phyloP scores from a whole-genome alignment of 352 stramenopile species.

The Sclerospora graminicola region DNA sequence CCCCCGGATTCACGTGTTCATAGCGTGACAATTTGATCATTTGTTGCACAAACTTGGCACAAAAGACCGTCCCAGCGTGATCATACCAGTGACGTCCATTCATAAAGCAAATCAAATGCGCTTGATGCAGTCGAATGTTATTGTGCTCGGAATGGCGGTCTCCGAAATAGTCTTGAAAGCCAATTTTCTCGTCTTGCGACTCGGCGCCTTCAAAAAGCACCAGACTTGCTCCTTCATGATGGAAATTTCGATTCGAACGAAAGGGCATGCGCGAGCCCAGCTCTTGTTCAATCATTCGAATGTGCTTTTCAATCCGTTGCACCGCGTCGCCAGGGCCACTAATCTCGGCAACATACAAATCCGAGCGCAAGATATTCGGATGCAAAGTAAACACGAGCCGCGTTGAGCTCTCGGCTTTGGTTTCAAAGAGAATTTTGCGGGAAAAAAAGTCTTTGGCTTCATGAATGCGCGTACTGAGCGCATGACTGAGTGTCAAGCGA shows the following conservation, averaged over 20 bases:
- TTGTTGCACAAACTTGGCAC: conserved; percentile 62
- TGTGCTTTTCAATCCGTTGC: conserved; percentile 49
- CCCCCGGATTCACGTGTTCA: conserved; percentile 40
- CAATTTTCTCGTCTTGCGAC: conserved; percentile 50
- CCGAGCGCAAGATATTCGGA: conserved; percentile 49
- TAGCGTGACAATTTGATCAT: conserved; percentile 71
- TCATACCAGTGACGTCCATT: conserved; percentile 62
- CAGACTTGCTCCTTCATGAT: conserved; percentile 51
- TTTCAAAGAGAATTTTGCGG: conserved; percentile 50
- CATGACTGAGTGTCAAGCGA: conserved; percentile 61
- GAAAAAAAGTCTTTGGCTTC: conserved; percentile 53
- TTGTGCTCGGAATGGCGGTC: conserved; percentile 44
- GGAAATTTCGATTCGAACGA: conserved; percentile 34
- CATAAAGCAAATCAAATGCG: conserved; percentile 64
- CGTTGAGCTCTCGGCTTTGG: conserved; percentile 22
- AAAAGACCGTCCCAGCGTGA: conserved; percentile 45
- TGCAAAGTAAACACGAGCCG: conserved; percentile 35
- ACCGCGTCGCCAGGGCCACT: conserved; percentile 46
- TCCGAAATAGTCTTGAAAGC: conserved; percentile 61
- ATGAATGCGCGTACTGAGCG: conserved; percentile 49
- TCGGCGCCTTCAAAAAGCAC: conserved; percentile 66
- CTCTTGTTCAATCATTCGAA: conserved; percentile 54
- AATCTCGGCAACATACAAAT: conserved; percentile 69
- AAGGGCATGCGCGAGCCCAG: conserved; percentile 38
- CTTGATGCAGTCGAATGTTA: conserved; percentile 46